A percentile compares a stretch with the other conserved stretches of the same genome.
Conservation (phyloP, 108 stramenopile species). For the Pseudonitzschia multiseries region DNA sequence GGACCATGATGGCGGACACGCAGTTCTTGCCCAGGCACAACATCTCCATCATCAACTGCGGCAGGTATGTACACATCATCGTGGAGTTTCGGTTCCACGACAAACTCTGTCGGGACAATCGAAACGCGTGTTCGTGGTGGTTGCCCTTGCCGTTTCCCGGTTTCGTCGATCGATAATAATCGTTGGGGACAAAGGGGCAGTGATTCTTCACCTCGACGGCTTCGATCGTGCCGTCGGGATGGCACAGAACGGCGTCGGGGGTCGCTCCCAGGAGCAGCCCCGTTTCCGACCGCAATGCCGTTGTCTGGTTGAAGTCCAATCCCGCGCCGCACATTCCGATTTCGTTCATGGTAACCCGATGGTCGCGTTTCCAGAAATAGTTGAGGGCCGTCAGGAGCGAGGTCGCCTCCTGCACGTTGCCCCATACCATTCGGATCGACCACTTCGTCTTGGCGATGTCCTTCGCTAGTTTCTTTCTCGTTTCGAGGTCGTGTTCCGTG, state of each 20-base stretch:
- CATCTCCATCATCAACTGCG: slow-evolving; percentile 90
- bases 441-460: background rate
- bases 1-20: slow-evolving; percentile 76
- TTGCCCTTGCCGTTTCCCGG: slow-evolving; percentile 15
- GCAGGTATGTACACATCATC: slow-evolving; percentile 66
- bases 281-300: background rate
- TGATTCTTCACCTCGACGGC: slow-evolving; percentile 90
- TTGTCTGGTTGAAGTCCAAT: slow-evolving; percentile 39
- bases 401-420: slow-evolving; percentile 84
- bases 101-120: slow-evolving; percentile 30
- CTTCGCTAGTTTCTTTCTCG: slow-evolving; percentile 20
- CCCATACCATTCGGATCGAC: slow-evolving; percentile 80
- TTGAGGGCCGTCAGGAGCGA: slow-evolving; percentile 80
- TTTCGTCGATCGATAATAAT: slow-evolving; percentile 9
- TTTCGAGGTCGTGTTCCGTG: slow-evolving; percentile 37
- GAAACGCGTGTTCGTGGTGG: slow-evolving; percentile 31
- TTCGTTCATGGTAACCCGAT: slow-evolving; percentile 51
- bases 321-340: slow-evolving; percentile 87
- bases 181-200: slow-evolving; percentile 69
- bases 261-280: slow-evolving; percentile 70
- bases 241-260: slow-evolving; percentile 73
- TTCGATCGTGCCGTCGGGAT: slow-evolving; percentile 72
- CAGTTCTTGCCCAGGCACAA: slow-evolving; percentile 68
- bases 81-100: background rate
- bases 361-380: slow-evolving; percentile 60